Evolutionary conservation across 441 rosid species (phyloP).

Genomic region (Syzygium malaccense): DNA sequence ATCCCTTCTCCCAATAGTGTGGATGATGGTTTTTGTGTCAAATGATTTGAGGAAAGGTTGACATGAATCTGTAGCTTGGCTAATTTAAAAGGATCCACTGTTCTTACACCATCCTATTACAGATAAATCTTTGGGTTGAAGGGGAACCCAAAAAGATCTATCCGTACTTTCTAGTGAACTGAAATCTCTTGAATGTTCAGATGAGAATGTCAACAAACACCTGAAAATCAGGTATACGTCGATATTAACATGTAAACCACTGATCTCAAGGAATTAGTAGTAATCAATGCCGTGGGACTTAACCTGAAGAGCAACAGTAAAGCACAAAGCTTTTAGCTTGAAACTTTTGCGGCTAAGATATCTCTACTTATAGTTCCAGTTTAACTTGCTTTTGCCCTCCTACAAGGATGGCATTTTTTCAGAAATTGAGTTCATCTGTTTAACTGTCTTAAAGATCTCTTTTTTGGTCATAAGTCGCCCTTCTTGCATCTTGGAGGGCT

Average conservation of each 20-base stretch:
- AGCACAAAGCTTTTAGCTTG: background rate
- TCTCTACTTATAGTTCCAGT: background rate
- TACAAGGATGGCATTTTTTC: background rate
- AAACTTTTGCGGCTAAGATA: background rate
- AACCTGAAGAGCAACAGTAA: background rate
- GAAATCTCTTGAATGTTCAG: background rate
- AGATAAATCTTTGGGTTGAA: background rate
- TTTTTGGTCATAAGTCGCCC: accelerated
- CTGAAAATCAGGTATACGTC: background rate
- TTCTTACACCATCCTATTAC: background rate
- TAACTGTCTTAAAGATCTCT: background rate
- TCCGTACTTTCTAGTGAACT: background rate
- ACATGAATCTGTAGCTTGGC: background rate
- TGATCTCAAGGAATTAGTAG: background rate
- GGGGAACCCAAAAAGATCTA: background rate
- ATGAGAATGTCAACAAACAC: background rate
- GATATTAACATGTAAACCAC: background rate
- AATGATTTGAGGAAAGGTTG: background rate
- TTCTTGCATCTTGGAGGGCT: no score
- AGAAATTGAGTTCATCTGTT: background rate
- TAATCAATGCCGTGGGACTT: background rate
- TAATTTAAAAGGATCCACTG: background rate
- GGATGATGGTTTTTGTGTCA: background rate
- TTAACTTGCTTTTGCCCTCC: background rate
- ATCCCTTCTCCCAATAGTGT: background rate